Base-by-base conservation (phyloP, 2,329 filamentous ascomycete genomes). In the Phoma herbarum region DNA sequence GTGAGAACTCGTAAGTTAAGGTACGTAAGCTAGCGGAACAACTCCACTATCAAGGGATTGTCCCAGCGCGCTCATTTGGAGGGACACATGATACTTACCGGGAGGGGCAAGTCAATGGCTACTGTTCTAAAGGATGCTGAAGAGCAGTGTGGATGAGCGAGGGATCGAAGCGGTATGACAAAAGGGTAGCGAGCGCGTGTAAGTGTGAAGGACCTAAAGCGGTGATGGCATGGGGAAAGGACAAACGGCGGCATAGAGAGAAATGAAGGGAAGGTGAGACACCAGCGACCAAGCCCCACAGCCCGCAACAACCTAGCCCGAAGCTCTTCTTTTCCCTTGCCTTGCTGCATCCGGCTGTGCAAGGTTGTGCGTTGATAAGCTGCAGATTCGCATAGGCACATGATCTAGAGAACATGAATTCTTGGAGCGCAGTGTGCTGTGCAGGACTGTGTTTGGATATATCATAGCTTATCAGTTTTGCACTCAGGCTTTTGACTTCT, bases 401-500 rank as follows among this genome's bases (percentile, higher is more conserved):
- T 22, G 16, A 1, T 39, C 4, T 22, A 3, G 10, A 7, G 4
- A 23, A 14, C n/a, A 10, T 6, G 37, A 41, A 11, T 11, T 23
- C 10, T 23, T 23, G 18, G 9, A 23, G 18, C 23, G 11, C n/a
- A 18, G 16, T 2, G 18, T 9, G n/a, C 11, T 33, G 4, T 28
- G 33, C 28, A 33, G 2, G 16, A 22, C 12, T 4, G 11, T 8
- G 28, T 14, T 48, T 22, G 33, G 44, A 35, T 54, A 48, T 43
- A 43, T 25, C 11, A 10, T 11, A 31, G 47, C 31, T 23, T 47
- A 39, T 11, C 18, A 47, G 12, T 14, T 4, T 26, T 29, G 10
- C 1, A 12, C 35, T 46, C 52, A 64, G 3, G 53, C 37, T 47
- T 68, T 70, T 25, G 59, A n/a, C 51, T 66, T 70, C 57, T 61